Evolutionary conservation across 345 rosid species (phyloP), one percentile per base, ranked within the genome.

Genomic region (Acer campestre): DNA sequence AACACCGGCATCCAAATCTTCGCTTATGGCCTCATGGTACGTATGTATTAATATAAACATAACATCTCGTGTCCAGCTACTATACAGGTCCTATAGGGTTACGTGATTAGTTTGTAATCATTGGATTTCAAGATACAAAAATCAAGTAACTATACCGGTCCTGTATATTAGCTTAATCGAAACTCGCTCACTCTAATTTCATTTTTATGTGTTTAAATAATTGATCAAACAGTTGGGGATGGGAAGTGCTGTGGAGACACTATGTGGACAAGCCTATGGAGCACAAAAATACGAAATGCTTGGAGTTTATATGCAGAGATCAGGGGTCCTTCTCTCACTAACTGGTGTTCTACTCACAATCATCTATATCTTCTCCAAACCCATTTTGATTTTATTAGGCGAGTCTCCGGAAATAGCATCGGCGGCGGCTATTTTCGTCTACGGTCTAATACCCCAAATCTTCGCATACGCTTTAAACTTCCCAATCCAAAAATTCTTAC

Each of bases 181-280:
- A 49, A 49, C 53, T 49, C 53, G 12, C 6, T 49, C 18, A 2
- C 55, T 49, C 16, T 49, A 49, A 12, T 49, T 49, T 49, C 6
- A 23, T 20, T n/a, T 7, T 2, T 20, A 6, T 18, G 35, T 63
- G 22, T 5, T 20, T 3, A 25, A 14, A 6, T 71, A 16, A 14
- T 25, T 38, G 6, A 12, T 14, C 2, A 4, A 23, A 76, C 77
- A 88, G 86, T 51, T 83, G 74, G 90, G 88, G 3, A 88, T 86
- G 96, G 94, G 97, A 51, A 90, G 94, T 67, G 94, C 92, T 11
- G 94, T 89, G 74, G 94, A 90, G 81, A 92, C 97, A 0, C 63
- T 92, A 16, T 90, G 97, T 61, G 97, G 97, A 12, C 94, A 92
- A 84, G 94, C 92, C 0, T 90, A 66, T 72, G 97, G 97, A 3